Conservation (phyloP, 2,329 filamentous ascomycete genomes). For the Cylindrodendrum hubeiense region DNA sequence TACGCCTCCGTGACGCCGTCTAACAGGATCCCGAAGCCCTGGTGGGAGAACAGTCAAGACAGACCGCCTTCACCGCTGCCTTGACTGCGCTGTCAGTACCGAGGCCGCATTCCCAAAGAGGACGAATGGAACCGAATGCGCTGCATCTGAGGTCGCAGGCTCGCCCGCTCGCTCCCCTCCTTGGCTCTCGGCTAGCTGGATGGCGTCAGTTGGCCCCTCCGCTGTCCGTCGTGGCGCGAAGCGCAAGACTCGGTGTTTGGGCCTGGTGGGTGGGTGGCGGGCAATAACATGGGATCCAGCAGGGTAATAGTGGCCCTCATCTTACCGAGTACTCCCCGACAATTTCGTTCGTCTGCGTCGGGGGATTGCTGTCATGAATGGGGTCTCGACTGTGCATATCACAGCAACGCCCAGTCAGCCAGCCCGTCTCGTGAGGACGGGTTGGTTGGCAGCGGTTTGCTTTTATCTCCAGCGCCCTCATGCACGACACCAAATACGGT, state of each 20-base stretch:
- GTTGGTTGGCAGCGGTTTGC: background rate
- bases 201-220: background rate
- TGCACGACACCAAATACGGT: slow-evolving; percentile 12
- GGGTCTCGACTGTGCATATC: background rate
- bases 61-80: background rate
- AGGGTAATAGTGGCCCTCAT: background rate
- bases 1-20: slow-evolving; percentile 12
- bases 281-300: background rate
- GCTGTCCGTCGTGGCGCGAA: slow-evolving; percentile 28
- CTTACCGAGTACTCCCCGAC: background rate
- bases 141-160: background rate
- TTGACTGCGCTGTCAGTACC: background rate
- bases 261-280: slow-evolving; percentile 21
- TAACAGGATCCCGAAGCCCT: slow-evolving; percentile 4
- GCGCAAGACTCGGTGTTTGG: slow-evolving; percentile 28
- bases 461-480: background rate
- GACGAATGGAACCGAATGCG: background rate
- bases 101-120: background rate
- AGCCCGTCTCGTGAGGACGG: background rate
- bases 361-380: background rate
- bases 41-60: background rate
- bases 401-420: background rate
- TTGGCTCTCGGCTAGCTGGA: slow-evolving; percentile 23
- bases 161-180: background rate
- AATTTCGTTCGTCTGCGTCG: background rate